Percentiles rank a stretch among this genome's conserved stretches.
These are phyloP conservation scores for Cairneyella variabilis DNA, from an alignment of 495 filamentous ascomycete species.

Conservation along the genomic window DNA sequence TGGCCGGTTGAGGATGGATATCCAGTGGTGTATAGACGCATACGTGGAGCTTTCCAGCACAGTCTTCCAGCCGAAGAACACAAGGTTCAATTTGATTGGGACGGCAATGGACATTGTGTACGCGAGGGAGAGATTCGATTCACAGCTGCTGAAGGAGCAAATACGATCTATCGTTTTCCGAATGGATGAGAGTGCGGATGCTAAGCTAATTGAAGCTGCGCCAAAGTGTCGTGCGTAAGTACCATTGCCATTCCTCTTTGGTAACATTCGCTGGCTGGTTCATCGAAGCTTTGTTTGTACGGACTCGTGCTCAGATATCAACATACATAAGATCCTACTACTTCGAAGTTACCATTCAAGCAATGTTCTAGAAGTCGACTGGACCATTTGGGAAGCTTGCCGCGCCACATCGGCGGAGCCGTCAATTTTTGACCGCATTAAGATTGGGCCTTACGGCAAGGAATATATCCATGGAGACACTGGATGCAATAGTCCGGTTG, in stretches of 20 bases:
- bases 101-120: neutral
- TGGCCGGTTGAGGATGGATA: slow-evolving; percentile 43
- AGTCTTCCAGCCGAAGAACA: slow-evolving; percentile 26
- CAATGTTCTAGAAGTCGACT: neutral
- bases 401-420: slow-evolving; percentile 41
- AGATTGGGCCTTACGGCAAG: slow-evolving; percentile 31
- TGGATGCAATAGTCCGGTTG: slow-evolving; percentile 43
- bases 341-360: too few species aligned
- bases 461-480: slow-evolving; percentile 36
- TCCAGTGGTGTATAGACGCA: slow-evolving; percentile 42
- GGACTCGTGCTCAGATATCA: neutral
- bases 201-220: neutral
- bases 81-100: neutral
- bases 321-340: neutral
- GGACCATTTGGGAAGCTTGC: slow-evolving; percentile 44
- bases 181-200: neutral
- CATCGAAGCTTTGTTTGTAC: neutral
- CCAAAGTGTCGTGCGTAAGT: neutral
- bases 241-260: too few species aligned
- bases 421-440: slow-evolving; percentile 44
- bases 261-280: too few species aligned
- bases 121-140: slow-evolving; percentile 6
- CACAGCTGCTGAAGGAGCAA: too few species aligned
- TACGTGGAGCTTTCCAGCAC: slow-evolving; percentile 33
- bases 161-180: neutral